phyloP scores from a whole-genome alignment of 495 filamentous ascomycete genomes.

The Glarea lozoyensis region DNA sequence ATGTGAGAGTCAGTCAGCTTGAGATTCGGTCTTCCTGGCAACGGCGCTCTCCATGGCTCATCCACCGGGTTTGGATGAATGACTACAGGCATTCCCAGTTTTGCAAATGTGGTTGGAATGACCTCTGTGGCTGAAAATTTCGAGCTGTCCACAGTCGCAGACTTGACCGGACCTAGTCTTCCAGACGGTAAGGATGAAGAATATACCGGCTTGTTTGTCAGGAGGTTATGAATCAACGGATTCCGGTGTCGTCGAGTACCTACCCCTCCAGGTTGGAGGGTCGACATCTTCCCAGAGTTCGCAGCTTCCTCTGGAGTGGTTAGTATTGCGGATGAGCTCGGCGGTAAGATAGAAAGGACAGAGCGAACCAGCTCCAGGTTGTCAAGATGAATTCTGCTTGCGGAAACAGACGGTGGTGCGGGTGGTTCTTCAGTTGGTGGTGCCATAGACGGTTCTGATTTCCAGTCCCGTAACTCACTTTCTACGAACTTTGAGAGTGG shows the following conservation, averaged over 20 bases:
- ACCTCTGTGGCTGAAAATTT: slow-evolving; percentile 17
- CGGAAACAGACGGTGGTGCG: not conserved
- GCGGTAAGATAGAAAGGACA: slow-evolving; percentile 68
- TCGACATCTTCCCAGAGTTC: slow-evolving; percentile 39
- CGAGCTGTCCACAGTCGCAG: slow-evolving; percentile 1
- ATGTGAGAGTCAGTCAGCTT: slow-evolving; percentile 69
- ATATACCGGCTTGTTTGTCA: slow-evolving; percentile 88
- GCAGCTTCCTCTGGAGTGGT: slow-evolving; percentile 81
- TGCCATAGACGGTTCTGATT: slow-evolving; percentile 5
- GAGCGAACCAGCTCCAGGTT: slow-evolving; percentile 65
- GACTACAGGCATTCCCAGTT: slow-evolving; percentile 81
- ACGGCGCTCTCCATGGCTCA: slow-evolving; percentile 57
- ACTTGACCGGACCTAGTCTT: slow-evolving; percentile 32
- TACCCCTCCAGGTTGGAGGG: slow-evolving; percentile 47
- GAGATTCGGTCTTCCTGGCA: slow-evolving; percentile 39
- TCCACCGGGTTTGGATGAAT: slow-evolving; percentile 64
- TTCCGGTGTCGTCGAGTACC: slow-evolving; percentile 73
- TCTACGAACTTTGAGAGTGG: slow-evolving; percentile 38
- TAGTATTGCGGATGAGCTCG: slow-evolving; percentile 76
- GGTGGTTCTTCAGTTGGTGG: not conserved
- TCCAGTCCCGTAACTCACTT: slow-evolving; percentile 23
- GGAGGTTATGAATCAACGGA: slow-evolving; percentile 89
- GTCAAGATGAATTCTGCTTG: slow-evolving; percentile 41
- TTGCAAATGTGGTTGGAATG: slow-evolving; percentile 69
- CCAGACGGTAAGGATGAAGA: slow-evolving; percentile 80